Base-by-base conservation (phyloP, 192 early-diverging fungal species). In the Mortierella antarctica region DNA sequence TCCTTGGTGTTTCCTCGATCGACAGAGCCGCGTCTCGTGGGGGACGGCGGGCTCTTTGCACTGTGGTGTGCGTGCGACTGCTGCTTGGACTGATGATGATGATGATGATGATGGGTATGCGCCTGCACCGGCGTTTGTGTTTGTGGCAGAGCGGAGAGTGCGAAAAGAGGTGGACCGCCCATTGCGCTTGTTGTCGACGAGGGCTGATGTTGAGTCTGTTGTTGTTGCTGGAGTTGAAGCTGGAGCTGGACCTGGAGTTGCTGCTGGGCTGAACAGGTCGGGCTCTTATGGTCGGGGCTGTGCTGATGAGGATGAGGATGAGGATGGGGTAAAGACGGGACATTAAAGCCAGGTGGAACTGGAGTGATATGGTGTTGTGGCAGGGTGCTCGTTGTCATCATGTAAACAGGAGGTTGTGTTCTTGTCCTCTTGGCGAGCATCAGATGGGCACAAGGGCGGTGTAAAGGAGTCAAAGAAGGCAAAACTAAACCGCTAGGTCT, bases 1-100 rank as follows among this genome's bases (percentile, higher is more conserved):
- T 74, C 65, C 23, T 65, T 67, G 5, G 44, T 47, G n/a, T 61
- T 65, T 13, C 51, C 51, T 44, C 68, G 61, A 61, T 70, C 68
- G 13, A 23, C 42, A 40, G 74, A 70, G 5, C 62, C 47, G 15
- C 62, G 67, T 23, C 62, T 52, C 11, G 53, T 18, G n/a, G 64
- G 68, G 14, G 45, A 7, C 17, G 67, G 31, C 49, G 70, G 67
- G 42, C 41, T 60, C 48, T 41, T 48, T 54, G 21, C 70, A 67
- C 21, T 65, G 67, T 69, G 67, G 5, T 77, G 67, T 44, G 31
- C n/a, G 13, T 65, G 55, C 12, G 41, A 47, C 8, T 65, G 67
- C 6, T 76, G 73, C 40, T 62, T 57, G 11, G 62, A 58, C 12
- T 42, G 57, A 9, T 53, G 56, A 23, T 52, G 54, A 17, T 51